Evolutionary conservation across 495 filamentous ascomycete species (phyloP), one percentile per base, ranked within the genome.

Genomic region (Staphylotrichum longicolle): DNA sequence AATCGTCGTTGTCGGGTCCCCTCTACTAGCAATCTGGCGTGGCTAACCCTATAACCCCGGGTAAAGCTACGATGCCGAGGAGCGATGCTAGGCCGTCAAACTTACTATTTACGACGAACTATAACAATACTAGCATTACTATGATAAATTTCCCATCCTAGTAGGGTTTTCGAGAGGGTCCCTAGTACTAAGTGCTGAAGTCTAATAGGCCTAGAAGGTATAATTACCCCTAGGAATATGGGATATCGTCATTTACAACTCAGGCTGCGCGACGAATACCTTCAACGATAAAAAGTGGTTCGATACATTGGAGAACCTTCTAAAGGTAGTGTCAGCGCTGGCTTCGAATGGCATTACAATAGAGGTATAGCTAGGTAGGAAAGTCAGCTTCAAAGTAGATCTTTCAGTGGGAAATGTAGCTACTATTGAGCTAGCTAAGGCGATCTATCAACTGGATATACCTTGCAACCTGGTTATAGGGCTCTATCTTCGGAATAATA

Each of bases 211-310:
- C 5, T 44, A 55, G 53, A 27, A 27, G 20, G 20, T 27, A 40
- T 20, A 8, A 55, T 33, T 3, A 3, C n/a, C 20, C 10, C 3
- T 3, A 3, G 7, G 4, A 3, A 27, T 4, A 7, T 32, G n/a
- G n/a, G 39, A 55, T 3, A n/a, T 34, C 0, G 9, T 55, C 3
- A 10, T 44, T 4, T 55, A 55, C n/a, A 9, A 55, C 20, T 44
- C 27, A 1, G 37, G 53, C 10, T 44, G 8, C 4, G 20, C 2
- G 2, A n/a, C 20, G 2, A 3, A 5, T 12, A 45, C 34, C 15
- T 55, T 55, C 53, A 55, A 55, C 39, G 53, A 55, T 7, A 32
- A n/a, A 1, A 55, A 55, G 53, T 55, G 39, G 53, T 55, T 55
- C 20, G 20, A 27, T 27, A 27, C 20, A 1, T 27, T 27, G 20